Conservation (phyloP, 1,284 basidiomycete genomes). For the Sanguinoderma infundibulare region DNA sequence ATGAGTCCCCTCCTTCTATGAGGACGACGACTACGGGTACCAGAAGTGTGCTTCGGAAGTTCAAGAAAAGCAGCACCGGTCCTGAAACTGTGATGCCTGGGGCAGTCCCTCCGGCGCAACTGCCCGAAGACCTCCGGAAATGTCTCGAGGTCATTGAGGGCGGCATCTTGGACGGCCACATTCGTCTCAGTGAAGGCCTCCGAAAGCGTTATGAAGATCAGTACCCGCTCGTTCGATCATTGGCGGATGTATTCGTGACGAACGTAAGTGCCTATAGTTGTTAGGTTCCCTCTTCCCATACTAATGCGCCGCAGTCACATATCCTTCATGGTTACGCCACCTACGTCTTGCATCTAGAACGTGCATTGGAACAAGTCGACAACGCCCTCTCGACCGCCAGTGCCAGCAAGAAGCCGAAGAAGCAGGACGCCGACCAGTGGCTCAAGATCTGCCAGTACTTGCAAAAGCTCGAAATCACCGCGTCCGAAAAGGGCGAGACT, state of each 20-base stretch:
- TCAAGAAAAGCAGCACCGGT: slow-evolving; percentile 63
- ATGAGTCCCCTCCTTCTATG: slow-evolving; percentile 37
- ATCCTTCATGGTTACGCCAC: slow-evolving; percentile 91
- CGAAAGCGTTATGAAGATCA: slow-evolving; percentile 91
- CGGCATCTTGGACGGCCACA: slow-evolving; percentile 87
- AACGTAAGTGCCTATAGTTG: slow-evolving; percentile 64
- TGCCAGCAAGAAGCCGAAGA: slow-evolving; percentile 75
- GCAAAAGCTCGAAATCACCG: slow-evolving; percentile 78
- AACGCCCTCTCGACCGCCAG: slow-evolving; percentile 69
- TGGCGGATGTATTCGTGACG: slow-evolving; percentile 92
- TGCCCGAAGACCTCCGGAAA: slow-evolving; percentile 85
- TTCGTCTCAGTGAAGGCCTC: slow-evolving; percentile 80
- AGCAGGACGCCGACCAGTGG: slow-evolving; percentile 79
- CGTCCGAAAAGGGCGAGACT: slow-evolving; percentile 88
- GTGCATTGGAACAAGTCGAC: slow-evolving; percentile 87
- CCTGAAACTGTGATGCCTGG: slow-evolving; percentile 51
- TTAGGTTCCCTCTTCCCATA: background rate
- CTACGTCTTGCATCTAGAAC: slow-evolving; percentile 91
- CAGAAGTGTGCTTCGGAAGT: slow-evolving; percentile 63
- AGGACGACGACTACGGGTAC: slow-evolving; percentile 44
- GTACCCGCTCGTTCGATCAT: slow-evolving; percentile 87
- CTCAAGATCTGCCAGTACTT: slow-evolving; percentile 73
- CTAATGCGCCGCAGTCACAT: slow-evolving; percentile 65
- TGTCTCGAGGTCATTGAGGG: slow-evolving; percentile 86
- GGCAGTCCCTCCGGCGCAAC: slow-evolving; percentile 68